Base-by-base conservation (phyloP, 257 asterid species). In the Leptodermis oblonga region DNA sequence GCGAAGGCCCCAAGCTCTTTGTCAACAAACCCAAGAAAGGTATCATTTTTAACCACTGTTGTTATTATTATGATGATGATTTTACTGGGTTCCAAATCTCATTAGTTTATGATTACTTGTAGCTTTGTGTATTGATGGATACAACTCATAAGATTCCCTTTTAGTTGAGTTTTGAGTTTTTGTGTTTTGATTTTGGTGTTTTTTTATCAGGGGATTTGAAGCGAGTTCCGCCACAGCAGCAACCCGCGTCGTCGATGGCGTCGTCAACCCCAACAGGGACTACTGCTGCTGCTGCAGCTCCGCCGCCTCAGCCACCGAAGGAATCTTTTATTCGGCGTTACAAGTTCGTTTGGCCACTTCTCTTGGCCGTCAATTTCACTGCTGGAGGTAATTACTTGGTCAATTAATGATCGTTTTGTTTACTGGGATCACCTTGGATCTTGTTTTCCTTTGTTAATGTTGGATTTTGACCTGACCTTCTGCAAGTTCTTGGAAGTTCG, bases 11-110 rank as follows among this genome's bases (percentile, higher is more conserved):
- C 18, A 88, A 86, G 80, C 81, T 90, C 54, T 83, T 66, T 77
- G 15, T 70, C 74, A 80, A 81, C 76, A 90, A 84, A 73, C 97
- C 96, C 52, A 90, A 80, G 77, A 88, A 86, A 86, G 74, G 97
- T 90, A n/a, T 56, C 31, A 3, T 39, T 62, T 26, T 42, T 23
- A 5, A 6, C 5, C 43, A 13, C n/a, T 7, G 9, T 31, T 6
- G 1, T 6, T 7, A 13, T 11, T 7, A 43, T n/a, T 43, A 20
- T 31, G 9, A 10, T n/a, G 12, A 22, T 15, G 5, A 48, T 37
- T 13, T 22, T 72, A 4, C 33, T 33, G 41, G 11, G 25, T 33
- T 48, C 11, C 54, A 0, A 0, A 1, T 8, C 3, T 1, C 9
- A 30, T 2, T 39, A 41, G 5, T 36, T 4, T 20, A 5, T 28